Conservation (phyloP, 805 yeast genomes). For the Blastobotrys muscicola region DNA sequence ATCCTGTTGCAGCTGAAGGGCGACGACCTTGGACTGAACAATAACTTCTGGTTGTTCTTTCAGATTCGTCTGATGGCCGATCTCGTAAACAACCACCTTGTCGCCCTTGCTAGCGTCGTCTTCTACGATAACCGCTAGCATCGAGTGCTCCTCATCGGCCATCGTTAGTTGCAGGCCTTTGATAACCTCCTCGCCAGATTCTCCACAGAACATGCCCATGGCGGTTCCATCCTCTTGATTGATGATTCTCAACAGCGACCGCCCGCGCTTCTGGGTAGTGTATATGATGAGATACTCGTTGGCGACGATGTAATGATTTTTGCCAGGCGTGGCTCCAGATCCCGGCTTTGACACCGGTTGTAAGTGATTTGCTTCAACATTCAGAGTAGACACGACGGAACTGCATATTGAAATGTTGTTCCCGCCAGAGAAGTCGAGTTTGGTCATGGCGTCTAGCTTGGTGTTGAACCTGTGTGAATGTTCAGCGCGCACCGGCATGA, state of each 20-base stretch:
- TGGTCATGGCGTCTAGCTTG: background rate
- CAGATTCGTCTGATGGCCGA: background rate
- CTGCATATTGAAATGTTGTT: background rate
- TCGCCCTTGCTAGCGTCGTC: background rate
- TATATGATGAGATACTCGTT: constrained; percentile 14
- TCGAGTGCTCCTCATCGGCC: background rate
- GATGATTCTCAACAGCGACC: background rate
- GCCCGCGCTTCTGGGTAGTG: constrained; percentile 15
- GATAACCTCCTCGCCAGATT: constrained; percentile 1
- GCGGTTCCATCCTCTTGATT: too few relatives aligned
- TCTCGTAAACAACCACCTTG: too few relatives aligned
- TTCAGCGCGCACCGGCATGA: too few relatives aligned
- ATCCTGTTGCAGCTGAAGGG: too few relatives aligned
- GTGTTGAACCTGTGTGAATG: background rate
- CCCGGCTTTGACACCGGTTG: constrained; percentile 13
- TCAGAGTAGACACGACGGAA: background rate
- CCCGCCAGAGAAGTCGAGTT: background rate
- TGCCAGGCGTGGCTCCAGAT: constrained; percentile 7
- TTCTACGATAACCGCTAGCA: constrained; percentile 5
- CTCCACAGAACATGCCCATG: background rate
- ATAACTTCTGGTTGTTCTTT: too few relatives aligned
- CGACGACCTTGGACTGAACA: too few relatives aligned
- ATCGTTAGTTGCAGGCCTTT: constrained; percentile 1
- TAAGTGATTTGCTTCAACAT: background rate
- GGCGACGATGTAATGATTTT: constrained; percentile 6